Conservation (phyloP, 164 flowering plant genomes). For the Vitis labrusca region DNA sequence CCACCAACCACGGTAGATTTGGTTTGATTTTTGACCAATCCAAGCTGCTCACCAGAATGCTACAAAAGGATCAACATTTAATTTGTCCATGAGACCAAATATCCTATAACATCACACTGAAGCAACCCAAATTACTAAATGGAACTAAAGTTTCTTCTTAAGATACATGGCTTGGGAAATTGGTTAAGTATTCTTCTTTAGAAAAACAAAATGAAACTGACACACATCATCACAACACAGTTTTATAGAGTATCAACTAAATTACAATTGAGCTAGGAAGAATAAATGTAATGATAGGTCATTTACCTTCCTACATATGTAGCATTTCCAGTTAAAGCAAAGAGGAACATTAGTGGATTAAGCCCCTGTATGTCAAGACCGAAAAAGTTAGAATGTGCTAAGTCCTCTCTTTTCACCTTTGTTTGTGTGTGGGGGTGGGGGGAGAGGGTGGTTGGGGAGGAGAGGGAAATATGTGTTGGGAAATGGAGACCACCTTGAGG, state of each 20-base stretch:
- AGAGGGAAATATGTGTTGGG: too few relatives aligned
- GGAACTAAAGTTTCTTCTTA: too few relatives aligned
- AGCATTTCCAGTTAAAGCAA: conserved; percentile 71
- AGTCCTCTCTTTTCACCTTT: too few relatives aligned
- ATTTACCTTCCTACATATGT: conserved; percentile 79
- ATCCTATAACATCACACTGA: neutral
- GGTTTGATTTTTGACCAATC: conserved; percentile 67
- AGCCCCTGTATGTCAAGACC: conserved; percentile 51
- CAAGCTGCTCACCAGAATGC: conserved; percentile 73
- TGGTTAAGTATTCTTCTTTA: too few relatives aligned
- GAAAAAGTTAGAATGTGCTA: neutral
- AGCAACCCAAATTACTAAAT: too few relatives aligned
- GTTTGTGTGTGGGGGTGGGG: too few relatives aligned
- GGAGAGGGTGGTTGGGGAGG: too few relatives aligned
- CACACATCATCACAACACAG: too few relatives aligned
- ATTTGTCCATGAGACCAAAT: too few relatives aligned
- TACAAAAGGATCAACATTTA: conserved; percentile 19
- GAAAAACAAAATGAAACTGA: too few relatives aligned
- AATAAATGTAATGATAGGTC: neutral
- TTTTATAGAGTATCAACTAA: neutral
- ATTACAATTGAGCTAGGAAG: neutral
- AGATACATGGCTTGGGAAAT: too few relatives aligned
- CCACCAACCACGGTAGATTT: conserved; percentile 88
- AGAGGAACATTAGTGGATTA: conserved; percentile 82
- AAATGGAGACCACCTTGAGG: too few relatives aligned